Conservation (phyloP, 495 filamentous ascomycete genomes). For the Aspergillus kassunensis region DNA sequence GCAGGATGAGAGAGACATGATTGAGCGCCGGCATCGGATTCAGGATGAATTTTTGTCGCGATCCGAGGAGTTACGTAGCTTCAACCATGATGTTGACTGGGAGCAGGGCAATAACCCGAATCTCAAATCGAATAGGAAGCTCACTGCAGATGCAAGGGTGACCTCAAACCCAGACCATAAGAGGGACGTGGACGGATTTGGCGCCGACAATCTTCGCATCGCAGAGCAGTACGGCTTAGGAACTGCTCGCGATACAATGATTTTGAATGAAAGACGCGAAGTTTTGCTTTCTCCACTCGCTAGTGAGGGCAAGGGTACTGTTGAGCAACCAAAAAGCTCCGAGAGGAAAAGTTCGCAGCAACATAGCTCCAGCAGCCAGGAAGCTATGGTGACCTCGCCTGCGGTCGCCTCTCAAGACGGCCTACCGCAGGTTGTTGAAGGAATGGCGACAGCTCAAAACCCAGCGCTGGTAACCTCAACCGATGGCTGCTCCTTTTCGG, state of each 20-base stretch:
- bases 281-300: constrained; percentile 58
- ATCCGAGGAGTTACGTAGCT: constrained; percentile 63
- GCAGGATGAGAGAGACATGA: constrained; percentile 48
- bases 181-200: constrained; percentile 73
- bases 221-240: constrained; percentile 52
- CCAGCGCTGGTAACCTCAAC: constrained; percentile 62
- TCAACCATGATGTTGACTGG: constrained; percentile 81
- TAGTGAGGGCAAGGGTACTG: constrained; percentile 57
- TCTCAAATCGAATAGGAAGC: constrained; percentile 54
- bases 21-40: constrained; percentile 53
- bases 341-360: constrained; percentile 19
- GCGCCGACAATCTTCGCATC: constrained; percentile 62
- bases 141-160: constrained; percentile 60
- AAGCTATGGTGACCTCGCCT: constrained; percentile 39
- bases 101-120: constrained; percentile 61
- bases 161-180: constrained; percentile 61
- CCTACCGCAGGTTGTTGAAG: constrained; percentile 14
- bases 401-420: constrained; percentile 44
- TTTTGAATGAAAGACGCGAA: constrained; percentile 57
- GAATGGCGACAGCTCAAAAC: constrained; percentile 51
- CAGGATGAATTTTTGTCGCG: constrained; percentile 61
- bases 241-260: constrained; percentile 62
- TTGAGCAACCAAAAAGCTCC: constrained; percentile 44
- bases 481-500: constrained; percentile 58
- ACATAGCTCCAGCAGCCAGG: constrained; percentile 23